phyloP scores from a whole-genome alignment of 1,139 yeast species.

The Casaregolazyma suthepensis region DNA sequence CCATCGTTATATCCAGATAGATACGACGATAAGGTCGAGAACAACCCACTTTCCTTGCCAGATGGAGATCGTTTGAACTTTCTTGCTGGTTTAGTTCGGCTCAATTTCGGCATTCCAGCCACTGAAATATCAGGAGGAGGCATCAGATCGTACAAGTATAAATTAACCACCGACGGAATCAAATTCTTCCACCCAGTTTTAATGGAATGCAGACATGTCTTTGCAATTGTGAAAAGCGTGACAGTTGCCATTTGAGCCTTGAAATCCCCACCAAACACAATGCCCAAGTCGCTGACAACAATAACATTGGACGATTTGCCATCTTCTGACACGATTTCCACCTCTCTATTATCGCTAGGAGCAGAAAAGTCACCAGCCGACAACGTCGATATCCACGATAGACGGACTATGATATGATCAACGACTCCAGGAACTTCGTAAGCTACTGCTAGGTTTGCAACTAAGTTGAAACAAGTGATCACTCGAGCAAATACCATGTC shows the following conservation, averaged over 20 bases:
- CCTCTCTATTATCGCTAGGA: conserved; percentile 35
- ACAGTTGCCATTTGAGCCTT: conserved; percentile 88
- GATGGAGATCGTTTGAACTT: conserved; percentile 56
- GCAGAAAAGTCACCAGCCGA: conserved; percentile 37
- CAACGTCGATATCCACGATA: conserved; percentile 52
- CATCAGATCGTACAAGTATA: conserved; percentile 69
- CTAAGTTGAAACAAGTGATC: conserved; percentile 80
- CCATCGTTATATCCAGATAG: conserved; percentile 83
- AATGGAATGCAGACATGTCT: conserved; percentile 46
- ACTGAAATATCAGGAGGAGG: conserved; percentile 29
- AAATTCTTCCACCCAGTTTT: conserved; percentile 55
- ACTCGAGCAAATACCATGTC: conserved; percentile 84
- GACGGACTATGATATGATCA: conserved; percentile 57
- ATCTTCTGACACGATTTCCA: conserved; percentile 42
- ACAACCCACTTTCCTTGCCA: conserved; percentile 63
- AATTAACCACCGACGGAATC: conserved; percentile 52
- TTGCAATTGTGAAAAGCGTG: conserved; percentile 71
- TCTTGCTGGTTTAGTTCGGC: conserved; percentile 60
- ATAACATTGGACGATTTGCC: conserved; percentile 35
- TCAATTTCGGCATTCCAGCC: conserved; percentile 34
- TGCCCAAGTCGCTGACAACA: conserved; percentile 75
- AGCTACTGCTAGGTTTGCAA: conserved; percentile 67
- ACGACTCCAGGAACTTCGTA: conserved; percentile 53
- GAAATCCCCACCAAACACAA: conserved; percentile 81
- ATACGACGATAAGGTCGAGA: conserved; percentile 87